These are phyloP conservation scores for Pseudogymnoascus sp. DNA, from an alignment of 2,329 filamentous ascomycete genomes.

Conservation along the genomic window DNA sequence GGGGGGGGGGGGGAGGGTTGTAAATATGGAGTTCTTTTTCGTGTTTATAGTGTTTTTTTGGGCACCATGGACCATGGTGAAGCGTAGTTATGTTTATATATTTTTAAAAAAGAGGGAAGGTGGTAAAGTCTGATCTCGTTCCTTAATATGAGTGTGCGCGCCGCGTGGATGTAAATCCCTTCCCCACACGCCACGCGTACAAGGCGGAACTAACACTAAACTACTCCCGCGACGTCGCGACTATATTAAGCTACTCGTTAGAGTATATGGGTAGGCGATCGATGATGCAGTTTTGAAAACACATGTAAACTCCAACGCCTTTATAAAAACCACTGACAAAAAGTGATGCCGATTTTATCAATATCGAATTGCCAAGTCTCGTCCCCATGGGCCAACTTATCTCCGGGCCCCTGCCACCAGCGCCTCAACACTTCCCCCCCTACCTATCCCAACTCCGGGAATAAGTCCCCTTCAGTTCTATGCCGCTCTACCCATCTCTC, in stretches of 20 bases:
- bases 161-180: background rate
- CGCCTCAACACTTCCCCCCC: background rate
- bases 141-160: background rate
- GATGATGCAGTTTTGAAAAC: background rate
- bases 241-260: background rate
- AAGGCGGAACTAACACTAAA: background rate
- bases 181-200: slow-evolving; percentile 2
- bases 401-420: background rate
- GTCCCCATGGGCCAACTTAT: background rate
- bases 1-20: slow-evolving; percentile 10
- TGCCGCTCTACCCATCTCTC: background rate
- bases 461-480: background rate
- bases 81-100: background rate
- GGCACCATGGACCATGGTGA: background rate
- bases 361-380: background rate
- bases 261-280: background rate
- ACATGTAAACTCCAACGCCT: background rate
- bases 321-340: background rate
- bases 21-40: slow-evolving; percentile 10
- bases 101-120: background rate
- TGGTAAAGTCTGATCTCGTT: background rate
- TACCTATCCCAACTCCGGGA: background rate
- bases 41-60: background rate
- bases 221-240: background rate
- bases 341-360: background rate